These are phyloP conservation scores for Ceratocystis eucalypticola DNA, from an alignment of 2,329 filamentous ascomycete species.

Conservation along the genomic window DNA sequence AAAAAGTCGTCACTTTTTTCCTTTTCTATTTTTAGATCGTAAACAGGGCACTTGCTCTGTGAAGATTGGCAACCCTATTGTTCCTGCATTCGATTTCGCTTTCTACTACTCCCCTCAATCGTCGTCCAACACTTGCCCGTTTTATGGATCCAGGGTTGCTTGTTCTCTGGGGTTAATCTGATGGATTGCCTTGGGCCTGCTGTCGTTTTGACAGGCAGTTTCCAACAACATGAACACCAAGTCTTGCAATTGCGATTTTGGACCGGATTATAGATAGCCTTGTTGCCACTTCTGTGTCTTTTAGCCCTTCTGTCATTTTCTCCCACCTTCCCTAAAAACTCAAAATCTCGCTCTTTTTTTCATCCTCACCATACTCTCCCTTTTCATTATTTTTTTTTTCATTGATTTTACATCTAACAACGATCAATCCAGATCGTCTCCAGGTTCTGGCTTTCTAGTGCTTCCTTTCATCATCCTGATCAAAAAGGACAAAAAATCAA, in stretches of 20 bases:
- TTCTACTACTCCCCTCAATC: neutral
- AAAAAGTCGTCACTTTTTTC: neutral
- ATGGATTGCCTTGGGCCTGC: neutral
- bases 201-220: neutral
- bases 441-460: neutral
- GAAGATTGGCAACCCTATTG: conserved; percentile 7
- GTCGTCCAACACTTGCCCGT: neutral
- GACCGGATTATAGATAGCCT: neutral
- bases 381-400: neutral
- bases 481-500: neutral
- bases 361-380: neutral
- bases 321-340: neutral
- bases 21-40: conserved; percentile 1
- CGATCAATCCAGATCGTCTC: neutral
- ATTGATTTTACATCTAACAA: neutral
- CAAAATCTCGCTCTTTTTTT: neutral
- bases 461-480: neutral
- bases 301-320: neutral
- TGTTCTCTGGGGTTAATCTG: neutral
- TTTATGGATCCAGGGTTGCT: neutral
- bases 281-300: neutral
- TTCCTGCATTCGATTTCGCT: neutral
- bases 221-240: neutral
- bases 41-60: neutral
- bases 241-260: neutral